phyloP scores from a whole-genome alignment of 2,329 filamentous ascomycete genomes.

The Cryphonectria radicalis region DNA sequence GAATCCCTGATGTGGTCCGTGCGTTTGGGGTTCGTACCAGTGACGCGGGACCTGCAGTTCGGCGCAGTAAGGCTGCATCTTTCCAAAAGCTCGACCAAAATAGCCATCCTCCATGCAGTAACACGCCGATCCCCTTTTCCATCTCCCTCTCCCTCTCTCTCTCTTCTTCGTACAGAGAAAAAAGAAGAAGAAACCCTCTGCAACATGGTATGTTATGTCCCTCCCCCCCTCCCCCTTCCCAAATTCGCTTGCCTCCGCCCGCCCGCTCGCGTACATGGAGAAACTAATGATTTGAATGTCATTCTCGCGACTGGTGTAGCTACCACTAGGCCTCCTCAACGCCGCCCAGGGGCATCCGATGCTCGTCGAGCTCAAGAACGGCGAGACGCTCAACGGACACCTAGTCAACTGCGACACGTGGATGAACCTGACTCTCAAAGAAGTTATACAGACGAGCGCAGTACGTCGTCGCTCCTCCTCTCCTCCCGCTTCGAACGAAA shows the following conservation, averaged over 20 bases:
- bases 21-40: conserved; percentile 18
- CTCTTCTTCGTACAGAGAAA: not conserved
- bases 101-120: conserved; percentile 18
- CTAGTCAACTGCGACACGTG: conserved; percentile 97
- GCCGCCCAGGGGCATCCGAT: conserved; percentile 97
- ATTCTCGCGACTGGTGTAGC: conserved; percentile 44
- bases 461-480: conserved; percentile 45
- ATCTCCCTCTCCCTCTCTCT: not conserved
- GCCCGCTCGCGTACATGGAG: not conserved
- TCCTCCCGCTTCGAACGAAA: not conserved
- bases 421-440: conserved; percentile 98
- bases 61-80: conserved; percentile 8
- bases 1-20: conserved; percentile 19
- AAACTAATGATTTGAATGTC: not conserved
- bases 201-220: conserved; percentile 25
- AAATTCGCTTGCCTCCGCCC: not conserved
- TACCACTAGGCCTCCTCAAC: conserved; percentile 82
- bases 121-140: conserved; percentile 2
- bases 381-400: conserved; percentile 96
- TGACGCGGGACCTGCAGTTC: conserved; percentile 22
- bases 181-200: not conserved
- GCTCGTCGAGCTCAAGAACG: conserved; percentile 96
- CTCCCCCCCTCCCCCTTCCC: not conserved
- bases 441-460: conserved; percentile 94
- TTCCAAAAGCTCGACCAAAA: not conserved